Base-by-base conservation (phyloP, 2,329 filamentous ascomycete species). In the Periconia sp. region DNA sequence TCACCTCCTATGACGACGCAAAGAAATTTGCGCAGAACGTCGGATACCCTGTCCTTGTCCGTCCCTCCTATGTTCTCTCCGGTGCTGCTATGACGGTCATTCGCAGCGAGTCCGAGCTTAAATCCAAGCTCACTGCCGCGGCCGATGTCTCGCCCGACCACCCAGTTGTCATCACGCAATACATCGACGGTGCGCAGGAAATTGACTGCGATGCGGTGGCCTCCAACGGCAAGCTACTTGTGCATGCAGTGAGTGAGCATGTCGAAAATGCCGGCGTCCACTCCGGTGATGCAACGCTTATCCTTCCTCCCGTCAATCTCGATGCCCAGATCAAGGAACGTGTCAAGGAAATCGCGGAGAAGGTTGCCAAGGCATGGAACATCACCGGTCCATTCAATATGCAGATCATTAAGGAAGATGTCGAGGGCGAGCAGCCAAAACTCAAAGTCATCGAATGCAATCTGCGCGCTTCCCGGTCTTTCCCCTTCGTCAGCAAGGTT, bases 301-400 rank as follows among this genome's bases (percentile, higher is more conserved):
- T 99, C 31, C 85, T 99, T 1, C 94, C 94, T 15, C 94, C 94
- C 4, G 84, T 79, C 51, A 87, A 82, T 68, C 84, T 97, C 17
- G 88, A 95, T 53, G 78, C 87, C 58, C 75, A 73, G 44, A 88
- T 87, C 55, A 88, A 96, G 82, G 83, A 82, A 54, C 89, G 94
- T 48, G 83, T 96, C 66, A 97, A 96, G 84, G 89, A 89, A 59
- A 97, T 99, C 60, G 92, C 94, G 12, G 75, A 92, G 73, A 97
- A 96, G 82, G 92, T 99, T 38, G 94, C 94, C 56, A 88, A 94
- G 75, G 94, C 94, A 34, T 96, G 92, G 90, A 91, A 82, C 66
- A 97, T 97, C 71, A 97, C 91, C 15, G 94, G 94, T 41, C 94
- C 94, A 46, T 99, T 97, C 84, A 99, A 99, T 82, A 97, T 99